Base-by-base conservation (phyloP, 345 rosid genomes). In the Acer saccharum region DNA sequence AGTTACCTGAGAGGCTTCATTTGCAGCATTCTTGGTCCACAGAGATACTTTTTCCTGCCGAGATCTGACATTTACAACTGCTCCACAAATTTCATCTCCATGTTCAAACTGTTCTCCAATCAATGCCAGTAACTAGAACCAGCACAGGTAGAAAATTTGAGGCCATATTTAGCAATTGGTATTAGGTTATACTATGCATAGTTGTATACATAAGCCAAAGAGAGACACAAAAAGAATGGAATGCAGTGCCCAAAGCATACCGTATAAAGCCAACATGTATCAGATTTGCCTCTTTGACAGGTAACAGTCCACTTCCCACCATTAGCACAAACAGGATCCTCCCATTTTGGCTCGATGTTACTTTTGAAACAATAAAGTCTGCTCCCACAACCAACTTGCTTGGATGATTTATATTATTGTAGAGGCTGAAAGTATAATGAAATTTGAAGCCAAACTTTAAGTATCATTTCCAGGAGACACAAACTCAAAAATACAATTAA, bases 41-140 rank as follows among this genome's bases (percentile, higher is more conserved):
- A 94, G 48, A 21, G 94, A 82, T 65, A 94, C 80, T 82, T 87
- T 91, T 16, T 91, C 99, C 77, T 89, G 94, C 84, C 68, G 88
- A 41, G 0, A 25, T 86, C 98, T 87, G 41, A 92, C 89, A 82
- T 69, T 96, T 32, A 91, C 91, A 80, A 94, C 98, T 1, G 90
- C 98, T 78, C 99, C 99, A 43, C 99, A 96, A 35, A 96, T 91
- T 79, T 94, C 99, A 88, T 89, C 97, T 46, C 99, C 98, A 75
- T 90, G 86, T 67, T 91, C 97, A 74, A 96, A 96, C 83, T 96
- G 98, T 77, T 91, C 97, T 65, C 98, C 99, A 57, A 94, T 94
- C 98, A 94, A 87, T 41, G 98, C 99, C 71, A 92, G 84, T 85
- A 92, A 74, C 97, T 89, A 73, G 60, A 29, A 81, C 14, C n/a